Conservation (phyloP, 2,329 filamentous ascomycete species). For the Cladosporium sp. region DNA sequence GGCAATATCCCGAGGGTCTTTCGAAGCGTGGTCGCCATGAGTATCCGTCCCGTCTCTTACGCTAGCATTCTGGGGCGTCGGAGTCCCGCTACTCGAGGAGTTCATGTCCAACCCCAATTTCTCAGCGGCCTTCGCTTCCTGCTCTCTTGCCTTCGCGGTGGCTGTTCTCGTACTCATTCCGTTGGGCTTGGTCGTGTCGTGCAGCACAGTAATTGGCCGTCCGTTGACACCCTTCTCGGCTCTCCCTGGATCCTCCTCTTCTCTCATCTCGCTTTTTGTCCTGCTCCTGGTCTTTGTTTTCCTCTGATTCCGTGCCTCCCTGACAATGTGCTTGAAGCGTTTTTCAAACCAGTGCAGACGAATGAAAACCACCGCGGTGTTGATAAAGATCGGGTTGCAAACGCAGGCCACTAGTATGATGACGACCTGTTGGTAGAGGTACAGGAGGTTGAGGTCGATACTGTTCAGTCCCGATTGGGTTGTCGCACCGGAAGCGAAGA, state of each 20-base stretch:
- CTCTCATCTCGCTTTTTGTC: conserved; percentile 18
- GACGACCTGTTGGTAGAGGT: conserved; percentile 50
- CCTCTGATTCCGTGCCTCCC: conserved; percentile 62
- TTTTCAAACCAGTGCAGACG: conserved; percentile 98
- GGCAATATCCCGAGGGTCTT: neutral
- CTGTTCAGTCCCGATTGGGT: conserved; percentile 94
- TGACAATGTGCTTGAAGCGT: conserved; percentile 77
- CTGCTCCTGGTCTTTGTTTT: conserved; percentile 54
- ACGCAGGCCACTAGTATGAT: conserved; percentile 66
- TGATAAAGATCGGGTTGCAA: conserved; percentile 76
- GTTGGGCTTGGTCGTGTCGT: conserved; percentile 47
- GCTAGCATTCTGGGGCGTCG: conserved; percentile 4
- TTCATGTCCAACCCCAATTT: conserved; percentile 39
- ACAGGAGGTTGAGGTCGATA: conserved; percentile 44
- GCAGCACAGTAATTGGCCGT: conserved; percentile 60
- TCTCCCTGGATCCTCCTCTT: conserved; percentile 42
- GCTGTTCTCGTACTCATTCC: conserved; percentile 42
- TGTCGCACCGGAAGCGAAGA: conserved; percentile 77
- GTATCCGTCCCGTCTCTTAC: neutral
- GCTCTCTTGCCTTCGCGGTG: conserved; percentile 44
- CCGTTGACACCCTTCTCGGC: conserved; percentile 51
- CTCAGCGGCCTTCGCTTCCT: conserved; percentile 32
- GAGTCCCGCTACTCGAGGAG: neutral
- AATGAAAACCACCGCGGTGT: conserved; percentile 82
- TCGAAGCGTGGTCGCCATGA: neutral